Percentiles rank a stretch among this genome's conserved stretches.
phyloP scores from a whole-genome alignment of 257 asterid genomes.

The Solanum raphanifolium region DNA sequence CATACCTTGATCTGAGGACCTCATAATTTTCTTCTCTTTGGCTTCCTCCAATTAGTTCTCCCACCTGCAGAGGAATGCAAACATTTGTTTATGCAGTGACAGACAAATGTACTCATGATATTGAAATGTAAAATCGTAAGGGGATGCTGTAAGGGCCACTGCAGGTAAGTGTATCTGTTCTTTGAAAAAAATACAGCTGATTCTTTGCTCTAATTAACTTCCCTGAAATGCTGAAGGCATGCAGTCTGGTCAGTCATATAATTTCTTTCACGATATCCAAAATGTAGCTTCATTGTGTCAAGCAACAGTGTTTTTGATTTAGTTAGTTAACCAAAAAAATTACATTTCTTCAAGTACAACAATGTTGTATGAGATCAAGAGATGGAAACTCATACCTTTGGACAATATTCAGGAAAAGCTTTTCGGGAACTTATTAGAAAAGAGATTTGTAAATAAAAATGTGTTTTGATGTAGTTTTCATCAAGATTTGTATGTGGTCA shows the following conservation, averaged over 20 bases:
- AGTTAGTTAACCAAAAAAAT: not conserved
- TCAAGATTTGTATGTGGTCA: not conserved
- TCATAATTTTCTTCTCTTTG: conserved; percentile 95
- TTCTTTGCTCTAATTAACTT: not conserved
- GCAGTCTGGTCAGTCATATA: not conserved
- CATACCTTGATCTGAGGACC: conserved; percentile 62
- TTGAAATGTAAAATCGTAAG: not conserved
- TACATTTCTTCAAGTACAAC: not conserved
- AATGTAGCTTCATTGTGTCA: not conserved
- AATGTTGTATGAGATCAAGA: not conserved
- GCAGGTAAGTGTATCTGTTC: not conserved
- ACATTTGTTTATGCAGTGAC: not conserved
- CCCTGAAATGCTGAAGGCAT: not conserved
- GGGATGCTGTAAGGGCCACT: not conserved
- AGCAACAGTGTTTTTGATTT: not conserved
- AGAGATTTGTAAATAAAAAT: not conserved
- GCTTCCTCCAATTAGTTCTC: conserved; percentile 98
- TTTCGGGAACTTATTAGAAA: not conserved
- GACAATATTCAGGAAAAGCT: not conserved
- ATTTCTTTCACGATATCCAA: not conserved
- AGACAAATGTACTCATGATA: not conserved
- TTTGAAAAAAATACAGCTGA: not conserved
- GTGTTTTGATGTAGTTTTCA: not conserved
- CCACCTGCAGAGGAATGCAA: conserved; percentile 42
- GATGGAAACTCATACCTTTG: not conserved